Evolutionary conservation across 176 grass and related monocot genomes (phyloP).

Genomic region (Cocos nucifera): DNA sequence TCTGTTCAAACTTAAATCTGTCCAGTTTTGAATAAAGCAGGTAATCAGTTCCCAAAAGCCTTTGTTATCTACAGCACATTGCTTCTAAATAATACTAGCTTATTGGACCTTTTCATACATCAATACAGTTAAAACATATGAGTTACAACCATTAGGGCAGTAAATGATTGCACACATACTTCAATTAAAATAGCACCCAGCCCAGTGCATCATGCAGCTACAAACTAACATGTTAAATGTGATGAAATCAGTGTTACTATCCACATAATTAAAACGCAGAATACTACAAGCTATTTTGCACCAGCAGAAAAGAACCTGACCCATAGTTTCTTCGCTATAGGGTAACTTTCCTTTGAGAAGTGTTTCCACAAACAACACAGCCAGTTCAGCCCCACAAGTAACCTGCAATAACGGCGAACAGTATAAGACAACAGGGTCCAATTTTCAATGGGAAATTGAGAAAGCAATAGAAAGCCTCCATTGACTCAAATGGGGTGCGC

Average conservation of each 20-base stretch:
- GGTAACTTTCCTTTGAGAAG: slow-evolving; percentile 48
- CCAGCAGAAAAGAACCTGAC: slow-evolving; percentile 31
- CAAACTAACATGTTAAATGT: not conserved
- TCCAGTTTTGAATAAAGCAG: no score
- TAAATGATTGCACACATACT: no score
- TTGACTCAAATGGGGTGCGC: not conserved
- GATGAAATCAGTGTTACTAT: not conserved
- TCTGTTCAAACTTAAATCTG: no score
- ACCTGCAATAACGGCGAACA: slow-evolving; percentile 45
- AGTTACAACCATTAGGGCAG: no score
- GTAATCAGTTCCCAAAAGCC: no score
- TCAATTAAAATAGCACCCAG: no score
- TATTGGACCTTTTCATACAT: no score
- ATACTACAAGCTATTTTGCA: slow-evolving; percentile 3
- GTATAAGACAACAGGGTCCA: not conserved
- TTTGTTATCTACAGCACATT: no score
- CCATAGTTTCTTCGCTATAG: slow-evolving; percentile 64
- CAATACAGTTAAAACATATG: no score
- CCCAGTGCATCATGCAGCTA: not conserved
- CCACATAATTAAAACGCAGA: not conserved
- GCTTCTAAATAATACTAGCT: no score
- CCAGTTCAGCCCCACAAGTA: slow-evolving; percentile 77
- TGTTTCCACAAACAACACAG: slow-evolving; percentile 59
- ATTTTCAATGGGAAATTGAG: not conserved
- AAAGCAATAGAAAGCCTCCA: slow-evolving; percentile 1